These are phyloP conservation scores for Neurospora sp. DNA, from an alignment of 495 filamentous ascomycete genomes.

Conservation along the genomic window DNA sequence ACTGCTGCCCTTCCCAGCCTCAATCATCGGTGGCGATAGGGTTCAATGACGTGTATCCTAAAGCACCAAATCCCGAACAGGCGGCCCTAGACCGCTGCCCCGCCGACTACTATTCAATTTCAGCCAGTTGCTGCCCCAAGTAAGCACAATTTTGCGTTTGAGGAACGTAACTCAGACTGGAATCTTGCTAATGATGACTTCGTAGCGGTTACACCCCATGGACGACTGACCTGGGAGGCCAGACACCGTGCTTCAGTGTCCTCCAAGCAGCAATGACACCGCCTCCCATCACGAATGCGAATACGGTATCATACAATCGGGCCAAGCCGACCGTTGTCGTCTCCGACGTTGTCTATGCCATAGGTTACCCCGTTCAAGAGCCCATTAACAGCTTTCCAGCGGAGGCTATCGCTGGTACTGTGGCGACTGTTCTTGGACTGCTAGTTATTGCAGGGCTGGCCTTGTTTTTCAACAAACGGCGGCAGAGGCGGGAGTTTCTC, in stretches of 20 bases:
- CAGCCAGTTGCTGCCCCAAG: conserved; percentile 17
- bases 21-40: background rate
- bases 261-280: background rate
- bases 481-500: background rate
- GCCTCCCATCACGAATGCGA: background rate
- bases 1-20: conserved; percentile 13
- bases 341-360: conserved; percentile 9
- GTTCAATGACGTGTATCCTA: conserved; percentile 2
- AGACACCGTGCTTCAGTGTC: conserved; percentile 14
- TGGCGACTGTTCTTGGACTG: background rate
- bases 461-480: conserved; percentile 1
- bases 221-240: conserved; percentile 11
- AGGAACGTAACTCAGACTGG: background rate
- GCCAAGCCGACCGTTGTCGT: conserved; percentile 8
- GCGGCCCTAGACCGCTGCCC: conserved; percentile 8
- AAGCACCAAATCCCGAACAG: conserved; percentile 1
- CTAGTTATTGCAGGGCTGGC: conserved; percentile 1
- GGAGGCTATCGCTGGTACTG: conserved; percentile 11
- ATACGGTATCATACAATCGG: background rate
- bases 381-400: conserved; percentile 1
- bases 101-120: conserved; percentile 10
- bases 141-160: background rate
- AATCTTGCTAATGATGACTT: background rate
- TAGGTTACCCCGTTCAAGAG: conserved; percentile 5
- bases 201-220: conserved; percentile 12